Percentiles rank a stretch among this genome's conserved stretches.
These are phyloP conservation scores for Solanum virginianum DNA, from an alignment of 257 asterid species.

Conservation along the genomic window DNA sequence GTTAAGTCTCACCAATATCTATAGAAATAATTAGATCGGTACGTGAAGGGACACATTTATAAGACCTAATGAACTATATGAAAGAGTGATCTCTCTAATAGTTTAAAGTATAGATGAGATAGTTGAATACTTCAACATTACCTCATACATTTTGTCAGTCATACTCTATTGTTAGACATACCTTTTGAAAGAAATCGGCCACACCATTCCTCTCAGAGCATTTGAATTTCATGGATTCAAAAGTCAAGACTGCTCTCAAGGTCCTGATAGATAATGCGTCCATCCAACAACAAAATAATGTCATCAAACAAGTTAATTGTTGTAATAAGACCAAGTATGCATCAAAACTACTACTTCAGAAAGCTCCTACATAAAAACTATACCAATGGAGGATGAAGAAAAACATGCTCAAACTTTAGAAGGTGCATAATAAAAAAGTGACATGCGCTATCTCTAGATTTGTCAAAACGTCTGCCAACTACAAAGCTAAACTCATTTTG, in stretches of 20 bases:
- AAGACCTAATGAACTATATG: neutral
- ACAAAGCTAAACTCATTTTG: neutral
- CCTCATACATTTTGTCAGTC: neutral
- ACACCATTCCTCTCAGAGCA: conserved; percentile 47
- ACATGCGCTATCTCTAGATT: too few species aligned
- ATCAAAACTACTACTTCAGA: too few species aligned
- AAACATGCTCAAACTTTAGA: too few species aligned
- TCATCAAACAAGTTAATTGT: neutral
- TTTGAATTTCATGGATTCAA: conserved; percentile 13
- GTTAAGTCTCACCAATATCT: neutral
- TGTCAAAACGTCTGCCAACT: too few species aligned
- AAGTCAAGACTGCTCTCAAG: too few species aligned
- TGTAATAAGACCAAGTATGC: too few species aligned
- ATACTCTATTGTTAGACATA: neutral
- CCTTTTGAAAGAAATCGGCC: conserved; percentile 54
- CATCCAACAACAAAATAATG: too few species aligned
- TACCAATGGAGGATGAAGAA: too few species aligned
- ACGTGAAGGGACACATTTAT: neutral
- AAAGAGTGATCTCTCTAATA: neutral
- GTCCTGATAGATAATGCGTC: too few species aligned
- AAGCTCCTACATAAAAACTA: too few species aligned
- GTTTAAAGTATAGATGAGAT: neutral
- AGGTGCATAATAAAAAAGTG: too few species aligned
- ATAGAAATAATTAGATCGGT: neutral
- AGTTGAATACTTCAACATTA: neutral